These are phyloP conservation scores for Colletotrichum scovillei DNA, from an alignment of 2,329 filamentous ascomycete species.

Conservation along the genomic window DNA sequence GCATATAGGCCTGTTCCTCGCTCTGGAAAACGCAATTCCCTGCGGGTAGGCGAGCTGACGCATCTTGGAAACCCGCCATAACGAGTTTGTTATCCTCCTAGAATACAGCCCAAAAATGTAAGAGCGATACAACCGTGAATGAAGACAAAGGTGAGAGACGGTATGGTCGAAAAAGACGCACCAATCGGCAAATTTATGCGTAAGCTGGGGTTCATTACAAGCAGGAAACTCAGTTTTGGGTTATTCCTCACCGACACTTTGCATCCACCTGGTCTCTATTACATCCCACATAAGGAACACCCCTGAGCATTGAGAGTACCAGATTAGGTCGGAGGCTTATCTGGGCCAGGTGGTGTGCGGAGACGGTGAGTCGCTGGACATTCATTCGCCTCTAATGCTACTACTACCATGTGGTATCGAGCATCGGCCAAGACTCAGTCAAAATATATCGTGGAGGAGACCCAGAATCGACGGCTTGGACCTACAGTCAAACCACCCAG, in stretches of 20 bases:
- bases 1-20: not conserved
- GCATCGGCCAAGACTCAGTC: not conserved
- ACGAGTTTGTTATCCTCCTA: not conserved
- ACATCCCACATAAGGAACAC: slow-evolving; percentile 5
- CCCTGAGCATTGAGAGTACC: not conserved
- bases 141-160: not conserved
- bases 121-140: not conserved
- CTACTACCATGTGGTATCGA: not conserved
- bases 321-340: not conserved
- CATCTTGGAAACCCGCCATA: not conserved
- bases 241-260: slow-evolving; percentile 26
- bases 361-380: not conserved
- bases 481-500: not conserved
- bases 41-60: not conserved
- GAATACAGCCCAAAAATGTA: not conserved
- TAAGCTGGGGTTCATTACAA: not conserved
- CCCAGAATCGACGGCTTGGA: not conserved
- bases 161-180: not conserved
- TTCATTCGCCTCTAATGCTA: not conserved
- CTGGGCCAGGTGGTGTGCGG: not conserved
- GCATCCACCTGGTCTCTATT: slow-evolving; percentile 14
- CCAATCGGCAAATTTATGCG: not conserved
- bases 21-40: not conserved
- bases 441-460: not conserved
- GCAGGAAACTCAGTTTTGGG: not conserved